phyloP scores from a whole-genome alignment of 1,284 basidiomycete species.

The Mycena citricolor region DNA sequence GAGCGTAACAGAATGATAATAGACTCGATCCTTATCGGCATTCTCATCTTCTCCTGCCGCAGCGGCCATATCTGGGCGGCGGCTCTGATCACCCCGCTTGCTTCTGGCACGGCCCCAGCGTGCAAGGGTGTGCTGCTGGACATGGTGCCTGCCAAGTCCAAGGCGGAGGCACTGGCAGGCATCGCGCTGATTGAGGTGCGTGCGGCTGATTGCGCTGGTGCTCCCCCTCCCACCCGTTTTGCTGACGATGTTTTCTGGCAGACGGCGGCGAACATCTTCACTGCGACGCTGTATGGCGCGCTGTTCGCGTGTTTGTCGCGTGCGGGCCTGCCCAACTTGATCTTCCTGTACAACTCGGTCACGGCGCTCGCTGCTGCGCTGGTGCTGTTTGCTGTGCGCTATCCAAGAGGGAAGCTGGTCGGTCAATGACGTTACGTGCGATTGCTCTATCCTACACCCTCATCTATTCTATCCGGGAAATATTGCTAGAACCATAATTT shows the following conservation, averaged over 20 bases:
- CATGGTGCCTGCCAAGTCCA: conserved; percentile 14
- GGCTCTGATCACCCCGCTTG: conserved; percentile 16
- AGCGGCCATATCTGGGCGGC: conserved; percentile 12
- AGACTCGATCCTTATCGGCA: conserved; percentile 10
- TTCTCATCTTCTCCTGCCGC: conserved; percentile 10
- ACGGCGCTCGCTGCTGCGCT: conserved; percentile 12
- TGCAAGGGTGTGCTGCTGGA: conserved; percentile 20
- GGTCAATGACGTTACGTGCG: too few species aligned
- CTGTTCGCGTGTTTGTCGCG: conserved; percentile 16
- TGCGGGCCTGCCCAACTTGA: conserved; percentile 11
- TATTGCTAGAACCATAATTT: too few species aligned
- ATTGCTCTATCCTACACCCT: too few species aligned
- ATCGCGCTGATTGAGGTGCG: conserved; percentile 20
- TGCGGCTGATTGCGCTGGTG: neutral
- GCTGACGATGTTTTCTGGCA: too few species aligned
- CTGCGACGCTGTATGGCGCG: conserved; percentile 16
- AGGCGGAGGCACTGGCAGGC: conserved; percentile 17
- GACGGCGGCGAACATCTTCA: conserved; percentile 16
- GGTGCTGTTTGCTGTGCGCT: conserved; percentile 16
- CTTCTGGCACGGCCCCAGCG: conserved; percentile 18
- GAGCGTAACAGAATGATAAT: too few species aligned
- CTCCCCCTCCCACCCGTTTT: neutral
- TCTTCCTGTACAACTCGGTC: conserved; percentile 18
- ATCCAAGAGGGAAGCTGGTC: conserved; percentile 9
- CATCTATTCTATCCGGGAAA: too few species aligned